phyloP scores from a whole-genome alignment of 2,329 filamentous ascomycete genomes.

The Ploettnerulaceae sp. region DNA sequence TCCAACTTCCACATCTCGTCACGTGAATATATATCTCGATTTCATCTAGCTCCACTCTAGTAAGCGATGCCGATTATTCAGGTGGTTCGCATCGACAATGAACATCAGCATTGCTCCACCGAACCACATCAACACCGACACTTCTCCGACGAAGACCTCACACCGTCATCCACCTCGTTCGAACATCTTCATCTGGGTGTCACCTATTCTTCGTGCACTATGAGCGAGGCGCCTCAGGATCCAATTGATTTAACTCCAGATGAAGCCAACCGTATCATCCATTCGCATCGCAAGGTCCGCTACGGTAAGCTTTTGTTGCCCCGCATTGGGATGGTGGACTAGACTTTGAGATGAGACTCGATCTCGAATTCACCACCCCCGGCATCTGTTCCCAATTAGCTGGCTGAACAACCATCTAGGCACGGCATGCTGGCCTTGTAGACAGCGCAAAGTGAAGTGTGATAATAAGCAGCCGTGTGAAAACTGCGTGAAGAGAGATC shows the following conservation, averaged over 20 bases:
- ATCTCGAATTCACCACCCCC: background rate
- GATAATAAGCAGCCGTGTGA: conserved; percentile 65
- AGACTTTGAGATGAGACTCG: background rate
- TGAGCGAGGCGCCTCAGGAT: conserved; percentile 23
- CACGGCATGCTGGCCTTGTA: conserved; percentile 56
- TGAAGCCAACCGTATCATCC: conserved; percentile 63
- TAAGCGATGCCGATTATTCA: conserved; percentile 4
- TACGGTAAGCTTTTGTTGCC: conserved; percentile 49
- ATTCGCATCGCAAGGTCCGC: conserved; percentile 63
- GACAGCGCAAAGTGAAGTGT: conserved; percentile 65
- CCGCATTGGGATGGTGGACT: background rate
- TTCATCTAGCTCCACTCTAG: background rate
- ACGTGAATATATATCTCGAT: no score
- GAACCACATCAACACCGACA: conserved; percentile 16
- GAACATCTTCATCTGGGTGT: conserved; percentile 10
- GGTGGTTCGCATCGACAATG: background rate
- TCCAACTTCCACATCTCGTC: background rate
- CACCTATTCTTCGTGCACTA: conserved; percentile 14
- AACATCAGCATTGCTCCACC: background rate
- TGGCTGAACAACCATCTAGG: conserved; percentile 21
- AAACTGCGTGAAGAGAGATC: conserved; percentile 62
- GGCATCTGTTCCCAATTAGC: background rate
- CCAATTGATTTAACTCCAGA: conserved; percentile 40
- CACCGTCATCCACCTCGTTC: conserved; percentile 6
- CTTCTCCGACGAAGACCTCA: conserved; percentile 14